Conservation (phyloP, 1,284 basidiomycete species). For the Sanguinoderma infundibulare region DNA sequence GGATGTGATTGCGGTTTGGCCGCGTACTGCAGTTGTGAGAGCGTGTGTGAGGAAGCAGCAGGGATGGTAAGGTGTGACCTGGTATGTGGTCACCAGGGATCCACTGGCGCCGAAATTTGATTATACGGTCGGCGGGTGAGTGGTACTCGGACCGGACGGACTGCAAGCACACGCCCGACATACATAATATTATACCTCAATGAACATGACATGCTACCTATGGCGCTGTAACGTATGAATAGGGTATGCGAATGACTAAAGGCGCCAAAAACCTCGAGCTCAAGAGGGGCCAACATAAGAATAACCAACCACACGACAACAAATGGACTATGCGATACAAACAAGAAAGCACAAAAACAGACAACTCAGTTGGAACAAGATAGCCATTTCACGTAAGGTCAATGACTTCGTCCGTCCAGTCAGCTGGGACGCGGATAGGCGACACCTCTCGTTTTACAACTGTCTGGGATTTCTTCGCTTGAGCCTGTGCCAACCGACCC, state of each 20-base stretch:
- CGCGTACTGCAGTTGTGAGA: too few species aligned
- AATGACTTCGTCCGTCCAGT: slow-evolving; percentile 6
- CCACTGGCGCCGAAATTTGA: too few species aligned
- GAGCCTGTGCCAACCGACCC: slow-evolving; percentile 1
- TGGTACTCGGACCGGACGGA: too few species aligned
- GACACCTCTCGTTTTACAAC: slow-evolving; percentile 8
- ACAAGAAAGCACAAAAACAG: neutral
- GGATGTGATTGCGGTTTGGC: too few species aligned
- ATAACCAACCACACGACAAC: neutral
- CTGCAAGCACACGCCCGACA: too few species aligned
- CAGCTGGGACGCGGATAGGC: slow-evolving; percentile 5
- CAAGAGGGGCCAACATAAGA: neutral
- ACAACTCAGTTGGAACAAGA: neutral
- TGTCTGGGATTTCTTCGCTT: neutral
- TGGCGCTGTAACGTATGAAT: too few species aligned
- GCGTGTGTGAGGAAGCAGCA: neutral
- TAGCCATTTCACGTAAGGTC: slow-evolving; percentile 8
- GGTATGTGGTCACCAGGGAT: neutral
- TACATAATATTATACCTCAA: too few species aligned
- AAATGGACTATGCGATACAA: neutral
- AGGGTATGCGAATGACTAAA: neutral
- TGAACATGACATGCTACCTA: too few species aligned
- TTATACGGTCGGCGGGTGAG: too few species aligned
- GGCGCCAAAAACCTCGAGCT: too few species aligned
- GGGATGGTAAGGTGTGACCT: neutral